Evolutionary conservation across 306 rosid species (phyloP).

Genomic region (Medicago arabica): DNA sequence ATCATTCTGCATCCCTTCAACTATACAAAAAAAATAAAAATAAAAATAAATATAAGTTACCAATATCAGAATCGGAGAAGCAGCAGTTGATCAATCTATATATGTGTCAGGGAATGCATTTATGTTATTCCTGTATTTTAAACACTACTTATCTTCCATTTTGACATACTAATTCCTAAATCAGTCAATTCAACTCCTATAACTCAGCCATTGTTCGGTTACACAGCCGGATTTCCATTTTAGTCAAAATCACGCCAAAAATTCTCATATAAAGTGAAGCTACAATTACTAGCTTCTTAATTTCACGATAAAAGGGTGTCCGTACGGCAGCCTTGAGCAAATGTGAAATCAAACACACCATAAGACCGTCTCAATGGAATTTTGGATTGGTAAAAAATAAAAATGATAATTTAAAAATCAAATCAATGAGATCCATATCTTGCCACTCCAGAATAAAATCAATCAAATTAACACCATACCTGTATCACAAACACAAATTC

Average conservation of each 20-base stretch:
- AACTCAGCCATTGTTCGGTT: no score
- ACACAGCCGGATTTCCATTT: no score
- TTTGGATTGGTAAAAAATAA: constrained; percentile 7
- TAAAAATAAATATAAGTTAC: no score
- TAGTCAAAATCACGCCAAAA: not conserved
- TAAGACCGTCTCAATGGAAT: not conserved
- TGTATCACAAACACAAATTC: constrained; percentile 76
- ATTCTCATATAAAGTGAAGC: no score
- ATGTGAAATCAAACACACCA: not conserved
- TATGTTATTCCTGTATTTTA: not conserved
- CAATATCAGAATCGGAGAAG: constrained; percentile 38
- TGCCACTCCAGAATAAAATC: not conserved
- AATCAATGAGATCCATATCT: not conserved
- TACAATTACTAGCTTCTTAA: not conserved
- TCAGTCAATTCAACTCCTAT: not conserved
- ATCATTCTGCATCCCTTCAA: constrained; percentile 72
- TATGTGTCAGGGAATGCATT: not conserved
- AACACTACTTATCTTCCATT: not conserved
- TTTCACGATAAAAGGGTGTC: not conserved
- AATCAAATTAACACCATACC: constrained; percentile 43
- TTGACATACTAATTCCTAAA: not conserved
- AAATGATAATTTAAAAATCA: constrained; percentile 13
- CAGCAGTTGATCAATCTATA: not conserved
- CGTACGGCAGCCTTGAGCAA: not conserved
- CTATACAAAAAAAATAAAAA: constrained; percentile 53